These are phyloP conservation scores for Nannochloropsis granulata DNA, from an alignment of 108 stramenopile species.

Conservation along the genomic window DNA sequence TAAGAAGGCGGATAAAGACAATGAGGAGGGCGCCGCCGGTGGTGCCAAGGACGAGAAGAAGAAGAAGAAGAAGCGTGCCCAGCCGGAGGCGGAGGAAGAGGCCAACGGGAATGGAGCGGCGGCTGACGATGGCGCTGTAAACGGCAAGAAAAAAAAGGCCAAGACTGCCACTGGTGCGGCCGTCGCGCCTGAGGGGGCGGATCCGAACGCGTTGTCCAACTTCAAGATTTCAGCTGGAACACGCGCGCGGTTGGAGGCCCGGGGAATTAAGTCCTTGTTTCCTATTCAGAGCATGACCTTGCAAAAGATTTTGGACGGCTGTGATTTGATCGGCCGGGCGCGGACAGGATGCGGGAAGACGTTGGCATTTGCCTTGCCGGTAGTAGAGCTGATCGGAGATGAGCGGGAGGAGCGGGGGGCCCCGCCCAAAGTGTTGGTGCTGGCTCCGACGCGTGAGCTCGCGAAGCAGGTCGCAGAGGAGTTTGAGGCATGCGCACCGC, in stretches of 20 bases:
- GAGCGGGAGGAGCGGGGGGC: slow-evolving; percentile 47
- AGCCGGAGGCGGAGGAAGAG: slow-evolving; percentile 7
- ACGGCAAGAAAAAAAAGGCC: background rate
- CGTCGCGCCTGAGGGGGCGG: background rate
- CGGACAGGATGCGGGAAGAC: slow-evolving; percentile 99
- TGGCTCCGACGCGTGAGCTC: slow-evolving; percentile 96
- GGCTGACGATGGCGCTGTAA: background rate
- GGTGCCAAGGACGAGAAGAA: slow-evolving; percentile 4
- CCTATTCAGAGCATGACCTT: slow-evolving; percentile 29
- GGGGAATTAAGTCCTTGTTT: slow-evolving; percentile 38
- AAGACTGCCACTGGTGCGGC: background rate
- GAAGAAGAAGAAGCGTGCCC: slow-evolving; percentile 5
- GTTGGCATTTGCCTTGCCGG: slow-evolving; percentile 92
- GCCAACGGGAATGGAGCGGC: background rate
- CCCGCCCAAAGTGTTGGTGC: slow-evolving; percentile 67
- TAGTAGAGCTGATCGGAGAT: slow-evolving; percentile 39
- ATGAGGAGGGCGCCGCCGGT: background rate
- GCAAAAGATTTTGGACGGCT: slow-evolving; percentile 54
- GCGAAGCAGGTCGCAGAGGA: slow-evolving; percentile 95
- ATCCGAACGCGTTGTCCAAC: background rate
- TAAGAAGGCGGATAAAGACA: background rate
- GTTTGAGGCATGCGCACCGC: slow-evolving; percentile 41
- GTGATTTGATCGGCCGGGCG: slow-evolving; percentile 88
- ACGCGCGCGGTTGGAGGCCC: slow-evolving; percentile 18
- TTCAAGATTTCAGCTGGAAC: slow-evolving; percentile 34